Evolutionary conservation across 768 basidiomycete genomes (phyloP), one percentile per base, ranked within the genome.

Genomic region (Naganishia kalamii): DNA sequence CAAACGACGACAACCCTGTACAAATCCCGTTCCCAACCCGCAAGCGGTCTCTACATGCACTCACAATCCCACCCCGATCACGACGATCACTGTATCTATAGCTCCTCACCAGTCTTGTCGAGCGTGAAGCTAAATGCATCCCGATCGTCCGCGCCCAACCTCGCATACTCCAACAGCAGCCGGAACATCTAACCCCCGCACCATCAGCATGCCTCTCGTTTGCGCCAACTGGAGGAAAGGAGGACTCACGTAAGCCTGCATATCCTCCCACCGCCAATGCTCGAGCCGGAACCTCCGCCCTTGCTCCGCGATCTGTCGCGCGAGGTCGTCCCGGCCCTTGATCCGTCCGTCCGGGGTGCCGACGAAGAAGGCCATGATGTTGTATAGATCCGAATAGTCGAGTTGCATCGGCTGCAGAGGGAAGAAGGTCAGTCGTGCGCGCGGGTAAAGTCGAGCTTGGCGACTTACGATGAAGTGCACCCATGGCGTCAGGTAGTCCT

Each of bases 401-500:
- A 74, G 63, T 65, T 78, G 71, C 48, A 68, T 69, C 19, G 77
- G 77, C 78, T 79, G 51, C 30, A 25, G 2, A 33, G 37, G 44
- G 41, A 23, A 40, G 17, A 21, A 35, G 33, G 51, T 2, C 3
- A 57, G 21, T 3, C 19, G 25, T 27, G 27, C 40, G 61, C 50
- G 63, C 27, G 29, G 4, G 41, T 48, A 32, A 23, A 48, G 19
- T 17, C 23, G 27, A 19, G 8, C 23, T 19, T n/a, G 48, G 12
- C 32, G 19, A 72, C 77, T 68, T 48, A 79, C 77, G 32, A 79
- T 72, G 52, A 78, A 78, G 66, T 79, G 79, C 27, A 75, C 74
- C 72, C 76, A 79, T 15, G 79, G 79, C 7, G 74, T 77, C 64
- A 80, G 50, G 76, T 77, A 77, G 65, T 77, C 75, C 52, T 64